Conservation (phyloP, 2,329 filamentous ascomycete genomes). For the Colletotrichum kahawae region DNA sequence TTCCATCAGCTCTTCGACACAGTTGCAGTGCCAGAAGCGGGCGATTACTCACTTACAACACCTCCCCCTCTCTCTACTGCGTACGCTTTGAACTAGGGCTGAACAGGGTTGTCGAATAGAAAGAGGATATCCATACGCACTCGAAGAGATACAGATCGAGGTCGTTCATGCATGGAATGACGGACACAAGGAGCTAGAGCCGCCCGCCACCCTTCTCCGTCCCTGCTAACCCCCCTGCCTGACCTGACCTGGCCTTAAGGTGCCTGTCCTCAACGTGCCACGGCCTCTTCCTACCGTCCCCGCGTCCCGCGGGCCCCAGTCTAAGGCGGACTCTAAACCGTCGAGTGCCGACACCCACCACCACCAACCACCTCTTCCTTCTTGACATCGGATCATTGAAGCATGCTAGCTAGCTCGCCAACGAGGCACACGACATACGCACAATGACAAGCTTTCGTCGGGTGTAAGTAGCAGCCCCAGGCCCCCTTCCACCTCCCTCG, state of each 20-base stretch:
- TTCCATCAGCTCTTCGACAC: neutral
- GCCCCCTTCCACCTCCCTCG: neutral
- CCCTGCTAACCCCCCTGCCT: neutral
- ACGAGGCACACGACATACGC: neutral
- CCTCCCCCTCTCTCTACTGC: neutral
- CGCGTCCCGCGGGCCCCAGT: neutral
- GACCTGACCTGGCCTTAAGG: neutral
- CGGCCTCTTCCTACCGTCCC: neutral
- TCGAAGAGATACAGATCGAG: neutral
- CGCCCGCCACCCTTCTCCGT: neutral
- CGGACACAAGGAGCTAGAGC: neutral
- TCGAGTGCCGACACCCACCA: neutral
- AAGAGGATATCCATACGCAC: neutral
- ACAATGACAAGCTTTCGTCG: constrained; percentile 15
- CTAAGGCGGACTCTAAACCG: neutral
- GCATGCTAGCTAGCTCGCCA: neutral
- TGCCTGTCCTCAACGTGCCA: neutral
- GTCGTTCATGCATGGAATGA: constrained; percentile 3
- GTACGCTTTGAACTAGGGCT: neutral
- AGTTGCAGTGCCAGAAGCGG: neutral
- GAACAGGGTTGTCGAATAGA: neutral
- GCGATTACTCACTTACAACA: neutral
- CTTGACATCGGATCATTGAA: neutral
- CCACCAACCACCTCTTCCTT: neutral
- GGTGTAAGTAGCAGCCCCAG: constrained; percentile 9